Base-by-base conservation (phyloP, 768 basidiomycete genomes). In the Suillus occidentalis region DNA sequence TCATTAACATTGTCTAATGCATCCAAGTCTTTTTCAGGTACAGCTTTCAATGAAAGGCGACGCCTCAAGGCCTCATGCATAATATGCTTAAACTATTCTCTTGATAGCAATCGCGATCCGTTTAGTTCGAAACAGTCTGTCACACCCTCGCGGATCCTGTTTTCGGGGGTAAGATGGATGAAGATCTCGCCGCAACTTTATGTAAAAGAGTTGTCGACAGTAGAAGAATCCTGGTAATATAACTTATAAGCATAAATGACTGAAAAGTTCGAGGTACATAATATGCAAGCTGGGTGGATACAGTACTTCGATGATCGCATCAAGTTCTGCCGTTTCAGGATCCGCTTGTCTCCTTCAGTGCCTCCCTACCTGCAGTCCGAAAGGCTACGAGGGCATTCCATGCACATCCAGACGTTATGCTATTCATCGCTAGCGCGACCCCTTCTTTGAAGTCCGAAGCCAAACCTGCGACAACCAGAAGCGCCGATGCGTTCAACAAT, bases 401-500 rank as follows among this genome's bases (percentile, higher is more conserved):
- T 28, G 89, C 89, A 50, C 76, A 81, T 6, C 89, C 87, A 16
- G 87, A 85, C 20, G 73, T 78, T 9, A 90, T 73, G 50, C 88
- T 86, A 70, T 85, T 80, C 68, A 83, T 78, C 31, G 94, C 95
- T 67, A 91, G 69, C 65, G 79, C 76, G 0, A 90, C 87, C 2
- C 94, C 95, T 20, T 94, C 84, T 69, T 83, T 83, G 72, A 85
- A 94, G 71, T 87, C 84, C 39, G 74, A 74, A 25, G 90, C 94
- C 53, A 89, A 64, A 6, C 95, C 95, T 7, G 93, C 88, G 4
- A 98, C 87, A 34, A 95, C 88, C 49, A 99, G 79, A 63, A 99
- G 75, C 16, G 95, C 96, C 6, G 95, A 89, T 3, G 96, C 87
- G 71, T 99, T 98, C 79, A 99, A 79, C 65, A 95, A 78, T 65